Base-by-base conservation (phyloP, 1,284 basidiomycete genomes). In the Cutaneotrichosporon daszewskae region DNA sequence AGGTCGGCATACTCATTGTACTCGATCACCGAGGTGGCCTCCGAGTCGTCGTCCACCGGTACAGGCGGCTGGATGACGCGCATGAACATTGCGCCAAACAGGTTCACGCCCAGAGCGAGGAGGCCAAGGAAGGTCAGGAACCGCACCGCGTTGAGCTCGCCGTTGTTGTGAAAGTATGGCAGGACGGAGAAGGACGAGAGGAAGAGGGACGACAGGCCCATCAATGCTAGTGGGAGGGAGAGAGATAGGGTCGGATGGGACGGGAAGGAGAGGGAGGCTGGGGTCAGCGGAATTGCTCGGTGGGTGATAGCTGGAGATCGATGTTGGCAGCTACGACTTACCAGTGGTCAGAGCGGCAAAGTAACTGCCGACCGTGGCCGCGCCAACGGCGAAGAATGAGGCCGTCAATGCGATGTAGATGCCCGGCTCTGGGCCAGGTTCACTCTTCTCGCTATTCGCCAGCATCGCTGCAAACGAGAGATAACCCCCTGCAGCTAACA, bases 251-350 rank as follows among this genome's bases (percentile, higher is more conserved):
- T 72, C 3, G 68, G 70, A 40, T 66, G 55, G 11, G 52, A 45
- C 4, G 70, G 70, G 51, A 72, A 72, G 14, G 66, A 68, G 10
- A 72, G 51, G 1, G 68, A 63, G 3, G 69, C 69, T 59, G 49
- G 33, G 4, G 32, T 53, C 32, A 54, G 47, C 23, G 22, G 20
- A 10, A 16, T n/a, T n/a, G n/a, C n/a, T n/a, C n/a, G n/a, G n/a
- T n/a, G n/a, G 4, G 5, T 23, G 5, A 8, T 14, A 22, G 3
- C 27, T 13, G 23, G 11, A 6, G 23, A 32, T 27, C 16, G 11
- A 32, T n/a, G 29, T 16, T n/a, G 25, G 13, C 9, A 10, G 29
- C 29, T 7, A 16, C 29, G 8, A 57, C 62, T 28, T 31, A 66
- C 62, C 60, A 27, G 64, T 66, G 9, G 66, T 69, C 32, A 72